Conservation (phyloP, 139 green algal species). For the Chlamydomonas incerta region DNA sequence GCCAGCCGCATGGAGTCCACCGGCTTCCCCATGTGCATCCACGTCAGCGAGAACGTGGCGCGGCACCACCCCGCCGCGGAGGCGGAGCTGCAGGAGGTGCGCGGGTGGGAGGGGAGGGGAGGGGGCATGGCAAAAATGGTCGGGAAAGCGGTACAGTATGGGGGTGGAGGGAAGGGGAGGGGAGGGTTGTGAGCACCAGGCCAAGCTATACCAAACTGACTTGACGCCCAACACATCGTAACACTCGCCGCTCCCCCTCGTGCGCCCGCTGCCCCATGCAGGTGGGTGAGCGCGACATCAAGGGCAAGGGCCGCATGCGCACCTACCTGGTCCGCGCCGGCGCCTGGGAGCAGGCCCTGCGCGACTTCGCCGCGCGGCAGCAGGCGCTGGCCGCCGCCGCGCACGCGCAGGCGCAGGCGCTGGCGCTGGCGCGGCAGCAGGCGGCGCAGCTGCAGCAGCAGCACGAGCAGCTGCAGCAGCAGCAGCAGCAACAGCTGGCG, state of each 20-base stretch:
- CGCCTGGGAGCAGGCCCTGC: constrained; percentile 38
- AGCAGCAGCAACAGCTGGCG: too few species aligned
- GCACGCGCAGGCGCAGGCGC: too few species aligned
- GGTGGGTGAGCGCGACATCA: constrained; percentile 57
- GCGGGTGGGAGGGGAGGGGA: too few species aligned
- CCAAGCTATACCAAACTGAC: too few species aligned
- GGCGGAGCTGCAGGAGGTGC: constrained; percentile 17
- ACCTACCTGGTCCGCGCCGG: constrained; percentile 53
- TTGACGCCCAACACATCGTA: too few species aligned
- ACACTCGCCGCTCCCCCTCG: not conserved
- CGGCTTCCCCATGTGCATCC: constrained; percentile 61
- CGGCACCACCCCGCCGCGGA: constrained; percentile 14
- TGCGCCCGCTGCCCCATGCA: not conserved
- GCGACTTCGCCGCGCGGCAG: not conserved
- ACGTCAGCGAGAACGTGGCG: constrained; percentile 48
- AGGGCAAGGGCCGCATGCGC: constrained; percentile 65
- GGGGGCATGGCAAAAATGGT: too few species aligned
- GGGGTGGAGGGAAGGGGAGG: too few species aligned
- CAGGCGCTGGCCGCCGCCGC: not conserved
- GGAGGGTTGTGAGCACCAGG: too few species aligned
- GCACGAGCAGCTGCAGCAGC: not conserved
- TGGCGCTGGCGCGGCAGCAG: not conserved
- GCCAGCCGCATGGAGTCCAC: constrained; percentile 62
- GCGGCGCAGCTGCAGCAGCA: not conserved
- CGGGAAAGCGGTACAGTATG: too few species aligned